phyloP scores from a whole-genome alignment of 2,329 filamentous ascomycete genomes.

The Aspergillus sp. region DNA sequence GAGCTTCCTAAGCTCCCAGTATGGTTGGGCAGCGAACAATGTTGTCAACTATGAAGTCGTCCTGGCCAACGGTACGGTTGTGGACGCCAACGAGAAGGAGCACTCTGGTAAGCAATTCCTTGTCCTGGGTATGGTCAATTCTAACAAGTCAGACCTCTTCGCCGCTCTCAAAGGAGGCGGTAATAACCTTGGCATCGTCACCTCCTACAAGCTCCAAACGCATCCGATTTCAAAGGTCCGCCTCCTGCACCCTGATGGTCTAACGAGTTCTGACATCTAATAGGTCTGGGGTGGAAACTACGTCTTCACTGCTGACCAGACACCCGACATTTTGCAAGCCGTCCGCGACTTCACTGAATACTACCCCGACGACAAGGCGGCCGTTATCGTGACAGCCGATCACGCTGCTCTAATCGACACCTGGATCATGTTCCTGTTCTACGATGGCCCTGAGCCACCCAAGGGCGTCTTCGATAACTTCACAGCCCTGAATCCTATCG shows the following conservation, averaged over 20 bases:
- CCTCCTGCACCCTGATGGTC: background rate
- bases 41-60: conserved; percentile 50
- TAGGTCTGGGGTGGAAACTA: conserved; percentile 52
- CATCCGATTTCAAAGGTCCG: conserved; percentile 30
- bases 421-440: conserved; percentile 64
- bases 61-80: conserved; percentile 47
- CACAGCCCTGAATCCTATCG: conserved; percentile 46
- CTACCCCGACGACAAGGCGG: conserved; percentile 60
- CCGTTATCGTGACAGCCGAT: conserved; percentile 58
- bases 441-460: conserved; percentile 58
- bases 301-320: conserved; percentile 39
- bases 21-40: conserved; percentile 51
- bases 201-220: conserved; percentile 36
- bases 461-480: conserved; percentile 58
- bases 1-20: conserved; percentile 53
- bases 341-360: conserved; percentile 41
- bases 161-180: conserved; percentile 44
- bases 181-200: conserved; percentile 48
- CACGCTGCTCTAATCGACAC: conserved; percentile 49
- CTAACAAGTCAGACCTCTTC: conserved; percentile 36
- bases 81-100: conserved; percentile 39
- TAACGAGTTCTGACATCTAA: conserved; percentile 8
- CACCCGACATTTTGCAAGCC: conserved; percentile 33
- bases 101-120: conserved; percentile 26
- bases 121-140: too few relatives aligned